These are phyloP conservation scores for Nepenthes alata DNA, from an alignment of 179 eudicot species.

Conservation along the genomic window DNA sequence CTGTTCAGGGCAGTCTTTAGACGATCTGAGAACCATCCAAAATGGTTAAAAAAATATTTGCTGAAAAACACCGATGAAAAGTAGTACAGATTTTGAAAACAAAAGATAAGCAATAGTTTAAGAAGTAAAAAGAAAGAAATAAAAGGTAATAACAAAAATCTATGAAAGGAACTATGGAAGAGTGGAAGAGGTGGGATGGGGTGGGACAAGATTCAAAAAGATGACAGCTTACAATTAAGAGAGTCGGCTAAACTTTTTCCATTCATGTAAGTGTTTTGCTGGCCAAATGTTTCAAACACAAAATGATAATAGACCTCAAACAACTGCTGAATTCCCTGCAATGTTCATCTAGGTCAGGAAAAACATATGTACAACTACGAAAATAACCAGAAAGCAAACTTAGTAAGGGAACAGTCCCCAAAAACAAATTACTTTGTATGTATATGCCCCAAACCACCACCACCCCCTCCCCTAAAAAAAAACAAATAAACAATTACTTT, in stretches of 20 bases:
- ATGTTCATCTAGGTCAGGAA: constrained; percentile 2
- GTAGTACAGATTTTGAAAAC: background rate
- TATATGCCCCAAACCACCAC: no score
- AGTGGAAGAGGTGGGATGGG: background rate
- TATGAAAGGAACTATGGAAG: background rate
- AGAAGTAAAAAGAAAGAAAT: background rate
- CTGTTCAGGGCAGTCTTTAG: constrained; percentile 59
- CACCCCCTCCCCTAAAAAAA: no score
- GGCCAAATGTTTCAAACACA: constrained; percentile 72
- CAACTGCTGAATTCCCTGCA: constrained; percentile 84
- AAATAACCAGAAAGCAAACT: no score
- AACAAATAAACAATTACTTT: no score
- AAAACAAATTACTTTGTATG: no score
- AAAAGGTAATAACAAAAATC: background rate
- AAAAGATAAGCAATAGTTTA: background rate
- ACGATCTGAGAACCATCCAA: constrained; percentile 37
- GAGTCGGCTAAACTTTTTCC: constrained; percentile 46
- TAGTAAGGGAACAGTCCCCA: no score
- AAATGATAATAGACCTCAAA: constrained; percentile 82
- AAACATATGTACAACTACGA: background rate
- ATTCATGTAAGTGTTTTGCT: constrained; percentile 36
- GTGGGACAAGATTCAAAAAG: background rate
- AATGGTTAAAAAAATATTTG: background rate
- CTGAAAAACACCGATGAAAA: background rate
- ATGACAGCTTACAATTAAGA: constrained; percentile 46